Conservation (phyloP, 257 asterid genomes). For the Perilla frutescens region DNA sequence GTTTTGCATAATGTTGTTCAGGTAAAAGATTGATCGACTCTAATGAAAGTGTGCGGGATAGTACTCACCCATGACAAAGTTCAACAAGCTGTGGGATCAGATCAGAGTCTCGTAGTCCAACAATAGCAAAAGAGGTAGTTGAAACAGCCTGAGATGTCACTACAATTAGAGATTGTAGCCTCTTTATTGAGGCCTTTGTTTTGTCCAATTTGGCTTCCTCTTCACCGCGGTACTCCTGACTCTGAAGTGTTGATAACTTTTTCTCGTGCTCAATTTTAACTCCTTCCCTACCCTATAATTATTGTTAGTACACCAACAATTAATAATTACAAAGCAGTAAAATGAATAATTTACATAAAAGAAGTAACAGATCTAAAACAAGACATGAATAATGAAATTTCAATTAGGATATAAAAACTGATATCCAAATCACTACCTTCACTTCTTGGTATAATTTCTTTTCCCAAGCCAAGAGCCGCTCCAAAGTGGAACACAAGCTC, state of each 20-base stretch:
- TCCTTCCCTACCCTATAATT: conserved; percentile 80
- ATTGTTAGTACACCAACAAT: conserved; percentile 11
- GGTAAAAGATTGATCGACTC: not conserved
- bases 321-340: not conserved
- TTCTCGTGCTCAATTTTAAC: conserved; percentile 89
- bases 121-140: conserved; percentile 84
- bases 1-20: not conserved
- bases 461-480: conserved; percentile 96
- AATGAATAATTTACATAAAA: conserved; percentile 16
- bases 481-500: conserved; percentile 90
- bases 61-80: conserved; percentile 89
- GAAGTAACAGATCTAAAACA: not conserved
- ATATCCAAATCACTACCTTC: conserved; percentile 59
- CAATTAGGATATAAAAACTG: not conserved
- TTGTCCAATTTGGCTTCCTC: conserved; percentile 81
- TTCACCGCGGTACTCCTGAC: conserved; percentile 81
- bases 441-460: conserved; percentile 94
- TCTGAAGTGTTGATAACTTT: conserved; percentile 79
- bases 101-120: conserved; percentile 73
- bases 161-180: conserved; percentile 80
- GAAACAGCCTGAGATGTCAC: conserved; percentile 97
- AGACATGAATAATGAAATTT: not conserved
- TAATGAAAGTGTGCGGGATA: conserved; percentile 4
- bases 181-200: conserved; percentile 87
- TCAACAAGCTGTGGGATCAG: conserved; percentile 94